Conservation (phyloP, 768 basidiomycete species). For the Termitomyces sp. region DNA sequence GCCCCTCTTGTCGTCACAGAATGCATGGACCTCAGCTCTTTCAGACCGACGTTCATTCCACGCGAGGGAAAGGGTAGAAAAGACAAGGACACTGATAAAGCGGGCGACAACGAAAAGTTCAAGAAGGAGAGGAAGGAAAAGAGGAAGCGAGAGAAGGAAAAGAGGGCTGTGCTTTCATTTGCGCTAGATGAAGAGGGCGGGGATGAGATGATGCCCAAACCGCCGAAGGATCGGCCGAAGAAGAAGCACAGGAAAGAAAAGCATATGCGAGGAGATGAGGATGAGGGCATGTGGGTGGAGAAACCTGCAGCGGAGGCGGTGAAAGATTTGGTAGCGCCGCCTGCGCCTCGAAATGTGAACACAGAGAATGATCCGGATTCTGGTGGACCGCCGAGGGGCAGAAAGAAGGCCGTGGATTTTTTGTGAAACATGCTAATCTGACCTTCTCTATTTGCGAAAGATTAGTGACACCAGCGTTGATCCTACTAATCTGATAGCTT, state of each 20-base stretch:
- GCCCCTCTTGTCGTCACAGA: conserved; percentile 7
- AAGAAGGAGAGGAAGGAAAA: conserved; percentile 31
- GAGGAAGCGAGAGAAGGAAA: conserved; percentile 43
- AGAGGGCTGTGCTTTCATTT: conserved; percentile 58
- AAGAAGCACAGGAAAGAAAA: conserved; percentile 38
- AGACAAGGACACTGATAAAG: conserved; percentile 38
- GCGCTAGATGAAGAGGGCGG: conserved; percentile 63
- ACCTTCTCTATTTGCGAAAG: background rate
- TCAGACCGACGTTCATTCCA: conserved; percentile 86
- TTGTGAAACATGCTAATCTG: conserved; percentile 35
- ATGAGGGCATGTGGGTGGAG: conserved; percentile 67
- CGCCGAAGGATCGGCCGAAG: conserved; percentile 33
- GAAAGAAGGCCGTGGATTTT: conserved; percentile 74
- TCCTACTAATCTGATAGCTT: background rate
- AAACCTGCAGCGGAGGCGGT: conserved; percentile 50
- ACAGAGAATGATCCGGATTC: conserved; percentile 8
- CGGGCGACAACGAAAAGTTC: conserved; percentile 37
- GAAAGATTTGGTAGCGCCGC: conserved; percentile 21
- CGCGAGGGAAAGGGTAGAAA: conserved; percentile 46
- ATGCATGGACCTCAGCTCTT: conserved; percentile 56
- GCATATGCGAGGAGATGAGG: conserved; percentile 27
- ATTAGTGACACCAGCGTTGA: background rate
- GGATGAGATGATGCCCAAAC: conserved; percentile 26
- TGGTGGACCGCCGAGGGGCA: conserved; percentile 30
- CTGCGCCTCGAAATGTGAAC: conserved; percentile 10